Evolutionary conservation across 306 rosid genomes (phyloP).

Genomic region (Oemleria cerasiformis): DNA sequence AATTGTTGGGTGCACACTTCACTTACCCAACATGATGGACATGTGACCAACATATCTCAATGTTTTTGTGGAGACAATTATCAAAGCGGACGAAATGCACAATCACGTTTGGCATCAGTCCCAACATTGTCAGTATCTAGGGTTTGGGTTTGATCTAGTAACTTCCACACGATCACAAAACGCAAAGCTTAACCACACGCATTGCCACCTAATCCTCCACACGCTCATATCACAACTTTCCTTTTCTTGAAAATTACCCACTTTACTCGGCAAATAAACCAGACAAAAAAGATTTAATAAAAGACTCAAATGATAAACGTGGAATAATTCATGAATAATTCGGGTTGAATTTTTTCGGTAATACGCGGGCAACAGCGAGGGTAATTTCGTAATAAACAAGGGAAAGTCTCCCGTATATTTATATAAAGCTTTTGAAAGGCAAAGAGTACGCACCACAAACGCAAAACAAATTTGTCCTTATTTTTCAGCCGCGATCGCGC

Average conservation of each 20-base stretch:
- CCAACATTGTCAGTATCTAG: background rate
- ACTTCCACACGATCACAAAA: background rate
- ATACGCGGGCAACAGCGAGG: constrained; percentile 30
- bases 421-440: background rate
- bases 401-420: background rate
- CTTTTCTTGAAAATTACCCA: constrained; percentile 13
- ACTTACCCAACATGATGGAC: background rate
- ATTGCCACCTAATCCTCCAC: background rate
- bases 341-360: constrained; percentile 27
- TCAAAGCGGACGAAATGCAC: background rate
- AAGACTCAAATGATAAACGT: constrained; percentile 41
- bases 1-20: background rate
- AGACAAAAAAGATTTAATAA: constrained; percentile 4
- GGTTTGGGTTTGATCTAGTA: background rate
- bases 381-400: constrained; percentile 19
- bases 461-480: background rate
- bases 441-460: background rate
- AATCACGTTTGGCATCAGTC: background rate
- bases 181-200: background rate
- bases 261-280: background rate
- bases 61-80: background rate
- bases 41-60: background rate
- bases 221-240: background rate
- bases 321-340: constrained; percentile 3
- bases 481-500: constrained; percentile 16